Evolutionary conservation across 1,284 basidiomycete genomes (phyloP).

Genomic region (Marasmius tenuissimus): DNA sequence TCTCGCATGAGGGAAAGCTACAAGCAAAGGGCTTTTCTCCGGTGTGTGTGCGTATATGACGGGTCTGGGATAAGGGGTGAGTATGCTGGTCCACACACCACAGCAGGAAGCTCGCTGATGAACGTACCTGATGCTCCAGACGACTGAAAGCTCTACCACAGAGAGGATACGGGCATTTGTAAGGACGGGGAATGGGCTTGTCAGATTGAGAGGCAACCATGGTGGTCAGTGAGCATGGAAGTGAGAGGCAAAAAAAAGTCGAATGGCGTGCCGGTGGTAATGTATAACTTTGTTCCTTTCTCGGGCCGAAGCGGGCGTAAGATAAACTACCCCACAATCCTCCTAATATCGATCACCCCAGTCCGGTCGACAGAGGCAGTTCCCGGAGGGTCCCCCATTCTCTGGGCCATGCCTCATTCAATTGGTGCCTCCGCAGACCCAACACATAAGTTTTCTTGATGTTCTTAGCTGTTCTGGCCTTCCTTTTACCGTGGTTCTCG

Average conservation of each 20-base stretch:
- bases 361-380: no score
- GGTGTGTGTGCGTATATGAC: conserved; percentile 97
- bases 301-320: not conserved
- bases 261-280: not conserved
- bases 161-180: conserved; percentile 93
- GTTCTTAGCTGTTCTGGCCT: no score
- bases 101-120: conserved; percentile 14
- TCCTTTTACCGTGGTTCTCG: no score
- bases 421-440: no score
- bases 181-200: conserved; percentile 74
- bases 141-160: conserved; percentile 90
- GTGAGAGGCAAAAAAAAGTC: not conserved
- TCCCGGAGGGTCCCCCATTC: no score
- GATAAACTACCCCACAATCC: not conserved
- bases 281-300: not conserved
- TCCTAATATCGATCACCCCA: not conserved
- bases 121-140: conserved; percentile 88
- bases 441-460: no score
- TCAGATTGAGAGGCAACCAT: conserved; percentile 28
- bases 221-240: not conserved
- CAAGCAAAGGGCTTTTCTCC: conserved; percentile 97
- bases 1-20: conserved; percentile 94
- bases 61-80: conserved; percentile 60
- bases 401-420: no score
- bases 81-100: conserved; percentile 4